Percentiles rank a stretch among this genome's conserved stretches.
phyloP scores from a whole-genome alignment of 148 eudicot genomes.

The Pouteria glomerata region DNA sequence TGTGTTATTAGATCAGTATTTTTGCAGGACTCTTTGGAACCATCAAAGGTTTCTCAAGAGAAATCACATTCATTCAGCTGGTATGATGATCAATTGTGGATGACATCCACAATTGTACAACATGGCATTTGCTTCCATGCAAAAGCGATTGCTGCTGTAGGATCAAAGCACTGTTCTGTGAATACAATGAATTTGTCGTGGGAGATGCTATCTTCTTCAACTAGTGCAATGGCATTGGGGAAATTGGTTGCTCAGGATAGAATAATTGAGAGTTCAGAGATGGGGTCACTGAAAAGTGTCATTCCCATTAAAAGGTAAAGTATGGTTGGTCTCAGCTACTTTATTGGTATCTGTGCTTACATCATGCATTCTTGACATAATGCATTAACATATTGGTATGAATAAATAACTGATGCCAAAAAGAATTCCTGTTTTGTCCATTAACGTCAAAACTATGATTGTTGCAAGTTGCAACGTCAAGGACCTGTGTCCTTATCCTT shows the following conservation, averaged over 20 bases:
- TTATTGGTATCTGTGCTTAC: neutral
- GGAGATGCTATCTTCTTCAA: constrained; percentile 71
- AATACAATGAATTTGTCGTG: constrained; percentile 40
- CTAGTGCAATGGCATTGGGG: constrained; percentile 57
- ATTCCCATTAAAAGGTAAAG: constrained; percentile 40
- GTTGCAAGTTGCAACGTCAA: neutral
- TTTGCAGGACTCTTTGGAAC: constrained; percentile 50
- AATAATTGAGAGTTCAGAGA: constrained; percentile 21
- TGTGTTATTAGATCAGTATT: constrained; percentile 11
- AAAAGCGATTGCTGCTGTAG: constrained; percentile 48
- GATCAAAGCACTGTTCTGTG: constrained; percentile 34
- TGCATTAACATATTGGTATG: neutral
- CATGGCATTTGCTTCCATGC: constrained; percentile 73
- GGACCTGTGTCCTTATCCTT: neutral
- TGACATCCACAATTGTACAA: constrained; percentile 56
- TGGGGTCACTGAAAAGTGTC: constrained; percentile 19
- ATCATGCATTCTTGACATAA: neutral
- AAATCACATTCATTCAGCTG: constrained; percentile 44
- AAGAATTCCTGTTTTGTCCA: neutral
- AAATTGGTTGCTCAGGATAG: constrained; percentile 50
- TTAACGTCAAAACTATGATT: neutral
- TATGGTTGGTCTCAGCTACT: neutral
- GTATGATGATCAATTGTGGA: constrained; percentile 63
- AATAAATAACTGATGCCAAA: neutral
- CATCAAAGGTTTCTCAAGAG: constrained; percentile 39